phyloP scores from a whole-genome alignment of 805 yeast genomes.

The Ogataea corticis region DNA sequence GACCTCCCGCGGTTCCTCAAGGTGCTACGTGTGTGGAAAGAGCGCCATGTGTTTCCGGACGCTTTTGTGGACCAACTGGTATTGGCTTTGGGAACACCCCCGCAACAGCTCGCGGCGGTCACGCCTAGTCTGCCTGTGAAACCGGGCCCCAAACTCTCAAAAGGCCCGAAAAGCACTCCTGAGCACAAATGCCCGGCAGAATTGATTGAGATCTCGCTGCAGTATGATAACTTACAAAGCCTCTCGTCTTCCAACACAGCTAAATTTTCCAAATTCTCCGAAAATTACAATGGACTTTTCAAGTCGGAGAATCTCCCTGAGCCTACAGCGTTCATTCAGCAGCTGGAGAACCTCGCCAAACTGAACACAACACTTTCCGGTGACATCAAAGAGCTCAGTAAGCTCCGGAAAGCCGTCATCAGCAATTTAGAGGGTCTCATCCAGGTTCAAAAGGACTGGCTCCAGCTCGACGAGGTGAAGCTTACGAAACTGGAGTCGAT shows the following conservation, averaged over 20 bases:
- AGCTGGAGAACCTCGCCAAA: constrained; percentile 20
- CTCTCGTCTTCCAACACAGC: constrained; percentile 21
- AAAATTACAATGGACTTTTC: constrained; percentile 27
- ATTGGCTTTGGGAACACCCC: constrained; percentile 5
- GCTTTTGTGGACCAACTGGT: constrained; percentile 21
- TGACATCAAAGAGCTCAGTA: constrained; percentile 16
- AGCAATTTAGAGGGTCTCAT: constrained; percentile 29
- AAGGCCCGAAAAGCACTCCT: background rate
- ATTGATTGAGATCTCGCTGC: constrained; percentile 24
- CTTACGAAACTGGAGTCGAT: constrained; percentile 22
- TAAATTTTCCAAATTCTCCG: constrained; percentile 21
- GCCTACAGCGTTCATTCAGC: constrained; percentile 30
- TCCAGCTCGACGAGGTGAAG: constrained; percentile 26
- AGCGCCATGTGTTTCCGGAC: constrained; percentile 46
- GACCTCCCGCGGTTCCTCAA: constrained; percentile 46
- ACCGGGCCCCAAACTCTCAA: background rate
- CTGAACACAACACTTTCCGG: constrained; percentile 14
- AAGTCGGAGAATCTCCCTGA: constrained; percentile 34
- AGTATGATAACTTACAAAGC: constrained; percentile 26
- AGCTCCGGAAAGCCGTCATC: constrained; percentile 26
- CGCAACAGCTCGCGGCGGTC: constrained; percentile 3
- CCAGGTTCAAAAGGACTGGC: constrained; percentile 33
- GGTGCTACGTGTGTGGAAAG: constrained; percentile 58
- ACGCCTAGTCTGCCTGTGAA: constrained; percentile 6
- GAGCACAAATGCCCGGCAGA: constrained; percentile 26